A percentile compares a stretch with the other conserved stretches of the same genome.
Evolutionary conservation across 2,329 filamentous ascomycete genomes (phyloP).

Genomic region (Epichloe coenophiala): DNA sequence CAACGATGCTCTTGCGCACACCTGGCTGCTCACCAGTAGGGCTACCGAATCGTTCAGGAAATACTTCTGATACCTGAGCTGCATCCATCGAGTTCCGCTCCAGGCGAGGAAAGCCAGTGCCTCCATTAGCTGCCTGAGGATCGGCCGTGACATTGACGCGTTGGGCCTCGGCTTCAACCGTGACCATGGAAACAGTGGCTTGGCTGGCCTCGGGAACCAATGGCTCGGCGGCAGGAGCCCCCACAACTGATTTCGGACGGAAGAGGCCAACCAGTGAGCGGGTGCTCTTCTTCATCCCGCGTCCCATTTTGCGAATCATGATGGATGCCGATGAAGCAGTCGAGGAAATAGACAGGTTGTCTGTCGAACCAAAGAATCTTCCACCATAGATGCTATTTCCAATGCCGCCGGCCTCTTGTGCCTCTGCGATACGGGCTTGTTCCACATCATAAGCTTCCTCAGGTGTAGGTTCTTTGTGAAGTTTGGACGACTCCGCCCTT

Average conservation of each 20-base stretch:
- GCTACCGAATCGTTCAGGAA: conserved; percentile 38
- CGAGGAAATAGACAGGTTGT: conserved; percentile 85
- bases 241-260: conserved; percentile 82
- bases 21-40: conserved; percentile 47
- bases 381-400: conserved; percentile 90
- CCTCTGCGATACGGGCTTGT: conserved; percentile 79
- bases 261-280: conserved; percentile 89
- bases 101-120: conserved; percentile 70
- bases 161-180: conserved; percentile 83
- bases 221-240: conserved; percentile 58
- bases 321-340: conserved; percentile 82
- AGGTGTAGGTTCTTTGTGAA: conserved; percentile 50
- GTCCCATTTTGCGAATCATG: conserved; percentile 97
- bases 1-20: conserved; percentile 76
- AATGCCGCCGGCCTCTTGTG: conserved; percentile 83
- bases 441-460: conserved; percentile 68
- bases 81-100: conserved; percentile 73
- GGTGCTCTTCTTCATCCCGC: conserved; percentile 90
- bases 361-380: conserved; percentile 80
- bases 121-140: conserved; percentile 51
- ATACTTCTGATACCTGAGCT: conserved; percentile 29
- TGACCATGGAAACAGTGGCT: conserved; percentile 89
- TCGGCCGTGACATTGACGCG: conserved; percentile 64
- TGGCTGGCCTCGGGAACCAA: conserved; percentile 54
- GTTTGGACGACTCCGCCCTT: conserved; percentile 31